Evolutionary conservation across 768 basidiomycete genomes (phyloP).

Genomic region (Hysterangium stoloniferum): DNA sequence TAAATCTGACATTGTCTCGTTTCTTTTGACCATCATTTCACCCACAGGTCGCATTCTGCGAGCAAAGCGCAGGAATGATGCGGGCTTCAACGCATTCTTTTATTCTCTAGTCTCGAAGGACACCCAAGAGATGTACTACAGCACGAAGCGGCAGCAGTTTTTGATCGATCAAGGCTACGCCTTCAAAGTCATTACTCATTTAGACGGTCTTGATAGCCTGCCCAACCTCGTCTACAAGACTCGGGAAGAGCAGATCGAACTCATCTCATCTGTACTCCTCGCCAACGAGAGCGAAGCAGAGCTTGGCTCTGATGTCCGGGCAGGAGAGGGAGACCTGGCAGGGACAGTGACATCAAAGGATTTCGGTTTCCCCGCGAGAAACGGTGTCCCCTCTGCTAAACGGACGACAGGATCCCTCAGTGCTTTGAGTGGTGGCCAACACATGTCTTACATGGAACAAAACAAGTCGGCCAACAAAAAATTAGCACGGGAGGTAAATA

Average conservation of each 20-base stretch:
- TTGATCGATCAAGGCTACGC: conserved; percentile 98
- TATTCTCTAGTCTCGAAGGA: conserved; percentile 99
- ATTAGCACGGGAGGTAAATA: conserved; percentile 45
- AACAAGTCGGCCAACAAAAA: conserved; percentile 88
- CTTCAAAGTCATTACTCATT: conserved; percentile 98
- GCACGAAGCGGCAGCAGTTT: conserved; percentile 97
- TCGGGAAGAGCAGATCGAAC: conserved; percentile 89
- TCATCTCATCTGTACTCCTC: conserved; percentile 86
- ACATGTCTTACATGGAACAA: conserved; percentile 90
- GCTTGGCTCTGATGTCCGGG: conserved; percentile 74
- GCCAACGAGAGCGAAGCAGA: conserved; percentile 89
- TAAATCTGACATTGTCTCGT: conserved; percentile 26
- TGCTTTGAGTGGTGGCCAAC: conserved; percentile 80
- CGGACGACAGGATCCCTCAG: conserved; percentile 76
- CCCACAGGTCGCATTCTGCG: conserved; percentile 82
- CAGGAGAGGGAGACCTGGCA: conserved; percentile 76
- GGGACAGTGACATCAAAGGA: conserved; percentile 84
- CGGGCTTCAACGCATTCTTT: conserved; percentile 99
- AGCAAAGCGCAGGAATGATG: conserved; percentile 95
- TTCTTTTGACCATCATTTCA: conserved; percentile 4
- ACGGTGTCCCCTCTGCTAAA: conserved; percentile 53
- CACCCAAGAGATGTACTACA: conserved; percentile 99
- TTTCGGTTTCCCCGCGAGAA: conserved; percentile 59
- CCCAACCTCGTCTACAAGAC: conserved; percentile 89
- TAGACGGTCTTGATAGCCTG: conserved; percentile 83